These are phyloP conservation scores for Candida palmyrensis DNA, from an alignment of 805 yeast genomes.

Conservation along the genomic window DNA sequence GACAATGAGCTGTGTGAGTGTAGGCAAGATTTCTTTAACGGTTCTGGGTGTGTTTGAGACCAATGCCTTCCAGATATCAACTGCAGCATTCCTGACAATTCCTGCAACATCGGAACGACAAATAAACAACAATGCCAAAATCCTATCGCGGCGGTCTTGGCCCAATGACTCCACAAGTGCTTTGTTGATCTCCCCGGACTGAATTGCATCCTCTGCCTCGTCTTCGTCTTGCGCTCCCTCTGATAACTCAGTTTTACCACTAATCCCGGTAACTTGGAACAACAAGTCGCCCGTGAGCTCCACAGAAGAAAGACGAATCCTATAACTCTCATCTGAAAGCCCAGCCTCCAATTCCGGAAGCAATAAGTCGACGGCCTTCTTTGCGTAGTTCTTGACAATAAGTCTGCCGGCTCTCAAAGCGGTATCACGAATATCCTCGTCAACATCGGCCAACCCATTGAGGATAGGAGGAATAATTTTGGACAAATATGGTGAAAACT, in stretches of 20 bases:
- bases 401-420: constrained; percentile 91
- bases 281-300: constrained; percentile 93
- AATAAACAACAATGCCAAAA: constrained; percentile 80
- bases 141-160: constrained; percentile 78
- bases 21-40: constrained; percentile 84
- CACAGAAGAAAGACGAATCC: constrained; percentile 90
- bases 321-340: constrained; percentile 70
- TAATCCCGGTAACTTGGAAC: constrained; percentile 89
- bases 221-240: constrained; percentile 17
- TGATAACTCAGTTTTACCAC: constrained; percentile 65
- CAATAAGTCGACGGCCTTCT: constrained; percentile 85
- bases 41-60: constrained; percentile 95
- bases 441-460: constrained; percentile 83
- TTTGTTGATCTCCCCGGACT: constrained; percentile 48
- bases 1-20: constrained; percentile 75
- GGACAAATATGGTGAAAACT: constrained; percentile 82
- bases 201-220: constrained; percentile 45
- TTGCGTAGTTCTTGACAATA: constrained; percentile 86
- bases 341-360: constrained; percentile 94
- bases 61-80: constrained; percentile 94
- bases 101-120: constrained; percentile 92
- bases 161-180: constrained; percentile 78
- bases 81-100: constrained; percentile 81
- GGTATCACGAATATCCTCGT: constrained; percentile 82
- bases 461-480: constrained; percentile 88